phyloP scores from a whole-genome alignment of 1,284 basidiomycete species.

The Ustilago trichophora region DNA sequence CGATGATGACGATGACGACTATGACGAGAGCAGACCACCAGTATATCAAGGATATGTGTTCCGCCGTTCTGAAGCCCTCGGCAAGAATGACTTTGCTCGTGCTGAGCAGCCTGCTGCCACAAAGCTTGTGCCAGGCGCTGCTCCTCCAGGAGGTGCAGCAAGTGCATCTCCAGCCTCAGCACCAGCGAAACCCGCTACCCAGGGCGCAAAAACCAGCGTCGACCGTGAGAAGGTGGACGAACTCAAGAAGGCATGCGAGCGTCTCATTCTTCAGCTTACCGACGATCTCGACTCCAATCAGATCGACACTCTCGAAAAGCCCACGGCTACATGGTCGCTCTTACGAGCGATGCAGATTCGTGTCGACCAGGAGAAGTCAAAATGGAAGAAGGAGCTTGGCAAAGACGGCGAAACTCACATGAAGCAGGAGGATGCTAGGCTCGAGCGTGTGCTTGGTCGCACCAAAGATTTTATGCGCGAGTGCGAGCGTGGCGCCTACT shows the following conservation, averaged over 20 bases:
- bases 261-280: constrained; percentile 19
- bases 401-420: constrained; percentile 21
- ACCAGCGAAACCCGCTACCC: not conserved
- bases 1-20: constrained; percentile 30
- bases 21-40: constrained; percentile 57
- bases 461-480: constrained; percentile 55
- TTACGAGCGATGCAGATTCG: constrained; percentile 53
- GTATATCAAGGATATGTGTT: constrained; percentile 49
- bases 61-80: constrained; percentile 27
- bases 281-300: constrained; percentile 40
- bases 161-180: not conserved
- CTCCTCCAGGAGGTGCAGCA: constrained; percentile 3
- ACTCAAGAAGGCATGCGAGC: constrained; percentile 20
- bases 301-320: constrained; percentile 57
- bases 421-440: constrained; percentile 33
- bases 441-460: constrained; percentile 37
- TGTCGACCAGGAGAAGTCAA: constrained; percentile 54
- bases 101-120: constrained; percentile 3
- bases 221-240: constrained; percentile 22
- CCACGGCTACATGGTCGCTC: constrained; percentile 52
- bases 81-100: constrained; percentile 33
- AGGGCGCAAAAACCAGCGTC: not conserved
- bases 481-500: constrained; percentile 53
- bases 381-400: constrained; percentile 51
- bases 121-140: constrained; percentile 20